A percentile compares a stretch with the other conserved stretches of the same genome.
Evolutionary conservation across 2,329 filamentous ascomycete species (phyloP).

Genomic region (Sodiomyces alkalinus): DNA sequence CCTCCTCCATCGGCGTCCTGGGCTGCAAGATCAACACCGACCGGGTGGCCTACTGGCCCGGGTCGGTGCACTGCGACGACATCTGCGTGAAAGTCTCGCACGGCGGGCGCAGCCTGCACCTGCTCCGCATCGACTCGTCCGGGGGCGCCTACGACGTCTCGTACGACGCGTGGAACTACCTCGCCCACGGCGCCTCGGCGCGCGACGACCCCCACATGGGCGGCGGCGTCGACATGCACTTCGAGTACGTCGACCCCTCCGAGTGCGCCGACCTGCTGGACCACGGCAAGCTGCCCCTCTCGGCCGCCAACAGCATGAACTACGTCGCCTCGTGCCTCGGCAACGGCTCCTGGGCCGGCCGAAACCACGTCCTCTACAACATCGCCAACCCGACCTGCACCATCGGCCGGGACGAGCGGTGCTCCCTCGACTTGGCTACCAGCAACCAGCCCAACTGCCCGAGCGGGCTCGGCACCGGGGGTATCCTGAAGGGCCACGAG

Average conservation of each 20-base stretch:
- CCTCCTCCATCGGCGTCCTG: slow-evolving; percentile 40
- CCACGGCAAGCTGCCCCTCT: slow-evolving; percentile 34
- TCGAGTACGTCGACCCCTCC: slow-evolving; percentile 28
- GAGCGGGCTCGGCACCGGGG: slow-evolving; percentile 22
- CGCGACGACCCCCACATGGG: slow-evolving; percentile 27
- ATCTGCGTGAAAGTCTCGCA: slow-evolving; percentile 39
- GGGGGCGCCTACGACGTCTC: slow-evolving; percentile 41
- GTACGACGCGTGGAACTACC: slow-evolving; percentile 48
- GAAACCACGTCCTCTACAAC: slow-evolving; percentile 38
- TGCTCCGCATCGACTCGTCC: slow-evolving; percentile 43
- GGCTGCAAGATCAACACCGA: slow-evolving; percentile 47
- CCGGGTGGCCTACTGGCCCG: slow-evolving; percentile 46
- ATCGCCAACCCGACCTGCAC: slow-evolving; percentile 34
- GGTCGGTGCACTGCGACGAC: slow-evolving; percentile 34
- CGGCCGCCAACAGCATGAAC: slow-evolving; percentile 42
- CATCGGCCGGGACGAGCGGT: slow-evolving; percentile 34
- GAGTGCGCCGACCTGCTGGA: slow-evolving; percentile 35
- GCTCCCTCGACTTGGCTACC: slow-evolving; percentile 28
- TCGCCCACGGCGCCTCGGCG: slow-evolving; percentile 33
- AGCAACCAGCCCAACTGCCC: slow-evolving; percentile 38
- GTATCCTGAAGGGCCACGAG: slow-evolving; percentile 17
- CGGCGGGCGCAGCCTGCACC: slow-evolving; percentile 32
- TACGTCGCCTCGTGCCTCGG: slow-evolving; percentile 31
- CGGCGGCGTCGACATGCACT: slow-evolving; percentile 35
- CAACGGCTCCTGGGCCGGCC: slow-evolving; percentile 30